phyloP scores from a whole-genome alignment of 2,329 filamentous ascomycete genomes.

The Byssochlamys sp. region DNA sequence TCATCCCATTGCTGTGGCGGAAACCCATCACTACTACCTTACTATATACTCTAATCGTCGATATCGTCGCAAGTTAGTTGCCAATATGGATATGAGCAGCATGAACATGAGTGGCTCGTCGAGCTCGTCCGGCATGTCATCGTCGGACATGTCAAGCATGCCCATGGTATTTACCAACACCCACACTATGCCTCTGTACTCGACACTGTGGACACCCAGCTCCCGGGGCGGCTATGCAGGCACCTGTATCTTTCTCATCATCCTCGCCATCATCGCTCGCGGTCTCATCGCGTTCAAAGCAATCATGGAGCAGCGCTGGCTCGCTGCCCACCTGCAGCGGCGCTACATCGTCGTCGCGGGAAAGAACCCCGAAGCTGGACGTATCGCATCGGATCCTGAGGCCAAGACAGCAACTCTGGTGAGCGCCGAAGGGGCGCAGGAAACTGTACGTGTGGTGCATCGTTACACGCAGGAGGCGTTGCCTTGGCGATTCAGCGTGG shows the following conservation, averaged over 20 bases:
- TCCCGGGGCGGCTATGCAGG: constrained; percentile 66
- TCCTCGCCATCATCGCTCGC: constrained; percentile 62
- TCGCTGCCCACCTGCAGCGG: constrained; percentile 60
- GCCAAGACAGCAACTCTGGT: constrained; percentile 57
- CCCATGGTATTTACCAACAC: constrained; percentile 44
- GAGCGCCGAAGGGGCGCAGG: constrained; percentile 68
- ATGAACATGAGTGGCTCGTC: constrained; percentile 6
- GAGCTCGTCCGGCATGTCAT: constrained; percentile 8
- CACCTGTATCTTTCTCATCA: constrained; percentile 82
- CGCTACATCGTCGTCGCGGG: constrained; percentile 68
- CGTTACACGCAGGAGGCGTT: constrained; percentile 43
- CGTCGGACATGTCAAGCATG: constrained; percentile 15
- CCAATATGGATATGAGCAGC: neutral
- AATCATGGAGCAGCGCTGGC: constrained; percentile 53
- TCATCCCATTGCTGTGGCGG: neutral
- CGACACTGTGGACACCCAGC: constrained; percentile 62
- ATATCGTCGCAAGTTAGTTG: neutral
- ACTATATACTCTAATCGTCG: neutral
- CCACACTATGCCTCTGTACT: constrained; percentile 56
- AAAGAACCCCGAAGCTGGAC: constrained; percentile 50
- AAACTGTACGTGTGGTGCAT: constrained; percentile 65
- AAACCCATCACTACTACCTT: neutral
- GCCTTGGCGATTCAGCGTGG: constrained; percentile 74
- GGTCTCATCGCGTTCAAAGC: constrained; percentile 60
- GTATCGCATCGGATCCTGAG: constrained; percentile 49